Base-by-base conservation (phyloP, 257 asterid species). In the Verbena officinalis region DNA sequence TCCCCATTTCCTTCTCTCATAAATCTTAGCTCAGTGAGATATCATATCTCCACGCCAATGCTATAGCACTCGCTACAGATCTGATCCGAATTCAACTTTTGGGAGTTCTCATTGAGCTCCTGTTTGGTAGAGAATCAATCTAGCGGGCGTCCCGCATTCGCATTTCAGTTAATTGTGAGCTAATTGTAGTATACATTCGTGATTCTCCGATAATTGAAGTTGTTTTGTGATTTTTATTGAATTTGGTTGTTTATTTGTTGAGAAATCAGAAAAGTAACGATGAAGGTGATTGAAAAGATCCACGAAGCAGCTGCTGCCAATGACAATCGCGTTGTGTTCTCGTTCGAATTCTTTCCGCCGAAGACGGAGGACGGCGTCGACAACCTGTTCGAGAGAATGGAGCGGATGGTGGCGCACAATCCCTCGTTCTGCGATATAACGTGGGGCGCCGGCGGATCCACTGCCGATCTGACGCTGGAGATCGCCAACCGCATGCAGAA, bases 391-490 rank as follows among this genome's bases (percentile, higher is more conserved):
- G 97, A 94, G 65, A 79, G 89, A 43, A 90, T 93, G 99, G 99
- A 93, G 69, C 79, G 99, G 51, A 94, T 94, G 99, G 99, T 94
- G 74, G 89, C 78, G 70, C 95, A 90, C 74, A 84, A 82, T 62
- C 99, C 99, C 3, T 54, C 87, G 0, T 94, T 94, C 80, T 90
- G 96, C 68, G 97, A 94, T 73, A 90, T 94, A 63, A 94, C 99
- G 0, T 94, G 99, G 99, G 99, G 99, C 4, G 99, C 97, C 17
- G 97, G 99, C 65, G 97, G 99, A 54, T 86, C 99, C 74, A 94
- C 99, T 16, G 96, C 97, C 40, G 99, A 94, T 83, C 82, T 94
- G 77, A 94, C 99, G 22, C 88, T 94, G 73, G 99, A 94, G 84
- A 94, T 94, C 21, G 82, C 95, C 16, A 94, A 88, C 67, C 84